Base-by-base conservation (phyloP, 495 filamentous ascomycete genomes). In the Neurospora tetraspora region DNA sequence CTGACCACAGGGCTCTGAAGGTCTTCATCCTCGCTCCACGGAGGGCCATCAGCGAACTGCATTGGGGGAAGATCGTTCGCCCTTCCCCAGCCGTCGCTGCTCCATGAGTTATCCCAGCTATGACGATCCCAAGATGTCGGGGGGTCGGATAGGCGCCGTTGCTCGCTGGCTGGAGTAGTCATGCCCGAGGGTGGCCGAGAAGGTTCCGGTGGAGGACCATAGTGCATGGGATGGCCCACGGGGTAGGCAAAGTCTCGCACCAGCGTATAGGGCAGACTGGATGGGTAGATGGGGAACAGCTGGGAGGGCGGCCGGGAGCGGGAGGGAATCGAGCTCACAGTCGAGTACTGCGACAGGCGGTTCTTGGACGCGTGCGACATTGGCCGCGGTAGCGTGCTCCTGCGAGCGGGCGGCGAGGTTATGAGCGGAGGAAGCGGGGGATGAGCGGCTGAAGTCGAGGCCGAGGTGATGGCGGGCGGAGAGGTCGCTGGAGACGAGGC, bases 171-270 rank as follows among this genome's bases (percentile, higher is more conserved):
- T 6, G 96, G 95, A 4, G 96, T 97, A 2, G 92, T 94, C 73
- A 91, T 87, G 39, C 90, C 90, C 11, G 93, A 96, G 8, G 87
- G 85, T 18, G 88, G 85, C 71, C 83, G 84, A 20, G 89, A 90
- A n/a, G 88, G 82, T 75, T 92, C 90, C n/a, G 89, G 87, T 2
- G 93, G 91, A 37, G 96, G 94, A 34, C 96, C 96, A 85, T 98
- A 98, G 85, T 98, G 95, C 76, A 97, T 83, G 16, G 93, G 94
- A 78, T 98, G 93, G 23, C 85, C 85, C 16, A 87, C 75, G 7
- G 93, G 90, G 77, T 98, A 99, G 61, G 96, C 96, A 81, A 98
- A 99, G 84, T 99, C 96, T 75, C 96, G 92, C 39, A 99, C 94
- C 9, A 91, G 86, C 68, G 95, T 88, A 78, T 98, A 98, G 9